Base-by-base conservation (phyloP, 164 flowering plant species). In the Nelumbo lutea region DNA sequence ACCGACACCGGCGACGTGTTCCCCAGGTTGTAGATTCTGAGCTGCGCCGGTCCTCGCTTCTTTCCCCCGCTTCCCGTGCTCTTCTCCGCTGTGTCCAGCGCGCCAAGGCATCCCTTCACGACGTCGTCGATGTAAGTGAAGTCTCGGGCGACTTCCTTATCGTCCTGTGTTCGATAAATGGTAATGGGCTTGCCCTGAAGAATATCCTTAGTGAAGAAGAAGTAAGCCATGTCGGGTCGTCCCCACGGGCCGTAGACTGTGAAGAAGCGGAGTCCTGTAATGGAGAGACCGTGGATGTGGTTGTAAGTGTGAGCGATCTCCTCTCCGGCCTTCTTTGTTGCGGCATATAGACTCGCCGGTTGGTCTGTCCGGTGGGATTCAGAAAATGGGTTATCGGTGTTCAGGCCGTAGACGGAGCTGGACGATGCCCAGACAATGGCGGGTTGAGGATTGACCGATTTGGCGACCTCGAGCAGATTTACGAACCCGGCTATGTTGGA, bases 171-270 rank as follows among this genome's bases (percentile, higher is more conserved):
- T 51, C 78, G 66, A 76, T 86, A 91, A 0, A 93, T 58, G 27
- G 77, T 82, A 0, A 91, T 83, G 0, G 84, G 67, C 64, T 89
- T 91, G 0, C 90, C 87, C 15, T 91, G 87, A 1, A 90, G 57
- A 0, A 93, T 89, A 64, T 89, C 91, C 67, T 91, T 91, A 5
- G 97, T 93, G 84, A 93, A 93, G 81, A 85, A 93, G 80, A 88
- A 93, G 70, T 93, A 91, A 1, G 98, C 98, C 98, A 93, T 93
- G 76, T 93, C 98, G 8, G 97, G 98, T 38, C 97, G 72, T 0
- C 84, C 97, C 96, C 95, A 90, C 0, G 98, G 98, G 0, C 98
- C 98, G 77, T 93, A 93, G 0, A 93, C 98, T 0, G 98, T 91
- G 79, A 93, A 93, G 77, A 93, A 93, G 6, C 98, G 65, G 0